Conservation (phyloP, 176 grass and related monocot species). For the Oryza brachyantha region DNA sequence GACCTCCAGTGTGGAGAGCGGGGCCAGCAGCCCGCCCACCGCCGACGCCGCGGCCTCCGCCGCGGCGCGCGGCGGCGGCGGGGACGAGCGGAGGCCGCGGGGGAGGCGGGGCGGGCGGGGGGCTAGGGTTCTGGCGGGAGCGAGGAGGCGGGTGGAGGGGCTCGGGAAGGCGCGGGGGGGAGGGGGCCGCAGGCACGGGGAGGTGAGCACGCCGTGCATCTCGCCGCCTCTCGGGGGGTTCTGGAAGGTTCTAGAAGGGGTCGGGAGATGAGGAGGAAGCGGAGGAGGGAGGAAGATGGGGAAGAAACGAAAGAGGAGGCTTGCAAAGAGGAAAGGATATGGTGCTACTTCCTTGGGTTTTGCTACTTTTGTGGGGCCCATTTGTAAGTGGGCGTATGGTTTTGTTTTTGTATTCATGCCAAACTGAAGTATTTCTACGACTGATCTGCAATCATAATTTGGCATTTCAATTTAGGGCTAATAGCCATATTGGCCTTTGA, state of each 20-base stretch:
- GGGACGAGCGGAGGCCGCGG: conserved; percentile 18
- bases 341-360: background rate
- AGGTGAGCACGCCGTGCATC: conserved; percentile 43
- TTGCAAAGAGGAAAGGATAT: background rate
- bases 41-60: conserved; percentile 36
- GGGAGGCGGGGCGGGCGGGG: conserved; percentile 13
- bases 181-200: conserved; percentile 32
- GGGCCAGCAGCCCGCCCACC: conserved; percentile 50
- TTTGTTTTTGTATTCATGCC: too few species aligned
- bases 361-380: background rate
- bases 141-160: background rate
- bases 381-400: background rate
- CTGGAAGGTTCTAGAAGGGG: conserved; percentile 9
- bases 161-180: background rate
- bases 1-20: conserved; percentile 43
- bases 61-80: conserved; percentile 9
- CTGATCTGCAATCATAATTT: too few species aligned
- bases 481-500: too few species aligned
- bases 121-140: conserved; percentile 33
- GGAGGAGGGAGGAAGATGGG: background rate
- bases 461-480: too few species aligned
- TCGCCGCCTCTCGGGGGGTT: background rate
- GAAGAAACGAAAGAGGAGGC: background rate
- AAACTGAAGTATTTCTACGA: too few species aligned
- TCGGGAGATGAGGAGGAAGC: background rate